These are phyloP conservation scores for Physcomitrium patens DNA, from an alignment of 225 moss, liverwort and hornwort genomes.

Conservation along the genomic window DNA sequence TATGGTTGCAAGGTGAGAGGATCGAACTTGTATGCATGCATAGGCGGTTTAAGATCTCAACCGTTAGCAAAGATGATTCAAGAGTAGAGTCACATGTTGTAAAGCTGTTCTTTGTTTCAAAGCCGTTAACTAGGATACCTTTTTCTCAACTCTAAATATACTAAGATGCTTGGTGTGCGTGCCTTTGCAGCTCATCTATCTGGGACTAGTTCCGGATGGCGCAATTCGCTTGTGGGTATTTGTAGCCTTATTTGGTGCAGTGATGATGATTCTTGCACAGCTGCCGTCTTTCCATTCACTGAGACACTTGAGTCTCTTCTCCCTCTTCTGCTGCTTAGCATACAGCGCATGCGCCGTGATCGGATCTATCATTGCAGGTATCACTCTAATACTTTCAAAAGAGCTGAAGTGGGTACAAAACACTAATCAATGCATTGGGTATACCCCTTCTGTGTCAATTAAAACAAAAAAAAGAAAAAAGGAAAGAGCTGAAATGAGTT, in stretches of 20 bases:
- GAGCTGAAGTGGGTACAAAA: neutral
- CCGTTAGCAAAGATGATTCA: neutral
- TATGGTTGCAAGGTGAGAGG: constrained; percentile 59
- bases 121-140: neutral
- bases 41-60: neutral
- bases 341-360: constrained; percentile 60
- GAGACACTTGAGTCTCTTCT: constrained; percentile 56
- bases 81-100: neutral
- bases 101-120: neutral
- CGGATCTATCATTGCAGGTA: constrained; percentile 61
- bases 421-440: neutral
- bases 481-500: too few relatives aligned
- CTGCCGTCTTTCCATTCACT: constrained; percentile 67
- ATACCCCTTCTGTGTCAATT: too few relatives aligned
- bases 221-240: constrained; percentile 50
- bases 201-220: constrained; percentile 52
- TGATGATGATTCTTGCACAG: constrained; percentile 57
- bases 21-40: neutral
- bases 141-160: neutral
- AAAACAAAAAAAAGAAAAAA: too few relatives aligned
- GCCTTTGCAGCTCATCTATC: constrained; percentile 59
- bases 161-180: neutral
- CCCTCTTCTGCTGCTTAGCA: constrained; percentile 53
- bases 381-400: neutral
- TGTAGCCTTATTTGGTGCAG: constrained; percentile 44